phyloP scores from a whole-genome alignment of 2,329 filamentous ascomycete genomes.

The Phialocephala sp. region DNA sequence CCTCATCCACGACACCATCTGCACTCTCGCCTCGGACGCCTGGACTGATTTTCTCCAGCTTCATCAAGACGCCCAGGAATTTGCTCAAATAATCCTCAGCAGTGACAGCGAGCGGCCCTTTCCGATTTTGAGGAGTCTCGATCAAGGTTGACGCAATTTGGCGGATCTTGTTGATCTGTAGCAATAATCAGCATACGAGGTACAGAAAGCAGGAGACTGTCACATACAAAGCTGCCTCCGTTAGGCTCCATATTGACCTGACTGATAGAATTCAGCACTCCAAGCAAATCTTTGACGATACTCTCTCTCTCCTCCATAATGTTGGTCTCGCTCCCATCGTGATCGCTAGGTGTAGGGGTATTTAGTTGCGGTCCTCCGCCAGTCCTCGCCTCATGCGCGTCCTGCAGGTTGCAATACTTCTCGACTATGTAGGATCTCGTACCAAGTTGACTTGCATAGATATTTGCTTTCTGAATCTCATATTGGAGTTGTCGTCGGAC shows the following conservation, averaged over 20 bases:
- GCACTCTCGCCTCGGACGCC: slow-evolving; percentile 49
- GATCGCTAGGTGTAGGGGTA: slow-evolving; percentile 47
- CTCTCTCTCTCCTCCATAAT: slow-evolving; percentile 79
- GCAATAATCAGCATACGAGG: slow-evolving; percentile 20
- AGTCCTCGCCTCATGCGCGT: slow-evolving; percentile 62
- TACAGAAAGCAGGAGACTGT: not conserved
- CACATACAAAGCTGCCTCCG: slow-evolving; percentile 65
- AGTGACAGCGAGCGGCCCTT: slow-evolving; percentile 57
- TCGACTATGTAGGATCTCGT: slow-evolving; percentile 87
- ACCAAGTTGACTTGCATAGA: slow-evolving; percentile 80
- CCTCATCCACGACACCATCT: slow-evolving; percentile 64
- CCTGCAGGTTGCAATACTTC: slow-evolving; percentile 79
- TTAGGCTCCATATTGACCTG: slow-evolving; percentile 85
- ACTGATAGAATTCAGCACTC: slow-evolving; percentile 76
- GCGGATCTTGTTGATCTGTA: slow-evolving; percentile 76
- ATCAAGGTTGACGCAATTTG: slow-evolving; percentile 83
- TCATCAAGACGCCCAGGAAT: slow-evolving; percentile 76
- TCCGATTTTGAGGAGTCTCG: slow-evolving; percentile 60
- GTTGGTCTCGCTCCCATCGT: slow-evolving; percentile 48
- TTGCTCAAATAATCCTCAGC: slow-evolving; percentile 74
- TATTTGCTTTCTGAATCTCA: slow-evolving; percentile 92
- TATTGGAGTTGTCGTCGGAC: slow-evolving; percentile 68
- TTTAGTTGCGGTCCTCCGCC: slow-evolving; percentile 33
- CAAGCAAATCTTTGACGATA: slow-evolving; percentile 80
- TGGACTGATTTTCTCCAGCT: slow-evolving; percentile 61